phyloP scores from a whole-genome alignment of 441 rosid genomes.

The Kokia cookei region DNA sequence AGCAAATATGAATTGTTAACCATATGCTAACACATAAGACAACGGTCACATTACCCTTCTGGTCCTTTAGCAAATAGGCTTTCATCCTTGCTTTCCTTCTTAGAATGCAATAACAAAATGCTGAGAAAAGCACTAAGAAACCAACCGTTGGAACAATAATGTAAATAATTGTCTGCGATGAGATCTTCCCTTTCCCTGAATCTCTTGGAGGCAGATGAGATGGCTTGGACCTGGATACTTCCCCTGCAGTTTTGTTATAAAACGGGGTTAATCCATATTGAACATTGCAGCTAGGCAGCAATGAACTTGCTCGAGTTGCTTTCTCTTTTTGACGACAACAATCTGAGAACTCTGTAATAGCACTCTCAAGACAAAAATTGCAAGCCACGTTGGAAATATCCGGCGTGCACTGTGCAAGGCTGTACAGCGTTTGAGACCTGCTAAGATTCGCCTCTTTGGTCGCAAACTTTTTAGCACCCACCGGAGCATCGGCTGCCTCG shows the following conservation, averaged over 20 bases:
- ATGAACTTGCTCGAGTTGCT: slow-evolving; percentile 13
- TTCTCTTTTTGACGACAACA: neutral
- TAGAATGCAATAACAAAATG: neutral
- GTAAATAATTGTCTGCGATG: neutral
- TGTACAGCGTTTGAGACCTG: neutral
- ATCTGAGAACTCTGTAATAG: neutral
- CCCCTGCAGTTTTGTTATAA: neutral
- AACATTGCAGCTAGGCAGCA: slow-evolving; percentile 21
- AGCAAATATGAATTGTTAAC: neutral
- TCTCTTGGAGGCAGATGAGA: no score
- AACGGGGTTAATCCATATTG: slow-evolving; percentile 12
- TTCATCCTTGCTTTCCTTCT: neutral
- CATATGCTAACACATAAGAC: neutral
- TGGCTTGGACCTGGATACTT: neutral
- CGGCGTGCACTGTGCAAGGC: slow-evolving; percentile 22
- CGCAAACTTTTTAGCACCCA: slow-evolving; percentile 6
- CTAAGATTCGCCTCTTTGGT: neutral
- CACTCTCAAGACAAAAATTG: slow-evolving; percentile 8
- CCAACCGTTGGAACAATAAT: neutral
- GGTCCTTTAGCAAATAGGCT: neutral
- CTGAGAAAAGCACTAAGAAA: neutral
- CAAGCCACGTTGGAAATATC: slow-evolving; percentile 10
- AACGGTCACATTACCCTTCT: neutral
- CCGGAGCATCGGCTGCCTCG: neutral
- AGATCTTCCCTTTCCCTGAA: neutral